phyloP scores from a whole-genome alignment of 1,284 basidiomycete genomes.

The Melampsora abietis-canadensis region DNA sequence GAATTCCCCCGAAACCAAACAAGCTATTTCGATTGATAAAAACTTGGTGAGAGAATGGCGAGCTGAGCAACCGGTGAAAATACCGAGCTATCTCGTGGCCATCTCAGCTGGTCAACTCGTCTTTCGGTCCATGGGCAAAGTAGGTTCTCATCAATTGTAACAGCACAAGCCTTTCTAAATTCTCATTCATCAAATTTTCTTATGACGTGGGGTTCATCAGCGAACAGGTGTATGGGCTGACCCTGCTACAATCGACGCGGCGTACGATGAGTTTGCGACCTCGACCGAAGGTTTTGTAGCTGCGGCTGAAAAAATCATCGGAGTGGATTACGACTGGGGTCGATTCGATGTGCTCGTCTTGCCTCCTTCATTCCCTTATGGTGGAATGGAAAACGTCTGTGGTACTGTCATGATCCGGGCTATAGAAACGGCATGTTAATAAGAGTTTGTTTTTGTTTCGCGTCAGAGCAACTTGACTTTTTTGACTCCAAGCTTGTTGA shows the following conservation, averaged over 20 bases:
- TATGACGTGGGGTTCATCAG: conserved; percentile 61
- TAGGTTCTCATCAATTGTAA: conserved; percentile 3
- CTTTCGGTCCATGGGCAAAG: conserved; percentile 58
- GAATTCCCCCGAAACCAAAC: conserved; percentile 54
- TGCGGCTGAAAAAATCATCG: conserved; percentile 69
- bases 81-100: conserved; percentile 39
- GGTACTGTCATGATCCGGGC: neutral
- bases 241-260: conserved; percentile 72
- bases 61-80: conserved; percentile 45
- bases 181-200: neutral
- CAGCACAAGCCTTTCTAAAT: neutral
- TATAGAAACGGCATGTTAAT: conserved; percentile 50
- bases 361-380: conserved; percentile 84
- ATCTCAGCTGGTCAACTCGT: conserved; percentile 42
- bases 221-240: conserved; percentile 80
- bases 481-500: conserved; percentile 63
- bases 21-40: conserved; percentile 63
- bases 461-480: conserved; percentile 31
- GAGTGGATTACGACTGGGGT: conserved; percentile 73
- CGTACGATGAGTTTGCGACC: conserved; percentile 82
- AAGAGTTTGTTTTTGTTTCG: conserved; percentile 58
- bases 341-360: conserved; percentile 89
- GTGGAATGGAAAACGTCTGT: conserved; percentile 52
- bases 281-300: conserved; percentile 75
- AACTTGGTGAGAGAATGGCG: conserved; percentile 58